Evolutionary conservation across 202 grass and related monocot species (phyloP), one percentile per base, ranked within the genome.

Genomic region (Cymbopogon flexuosus): DNA sequence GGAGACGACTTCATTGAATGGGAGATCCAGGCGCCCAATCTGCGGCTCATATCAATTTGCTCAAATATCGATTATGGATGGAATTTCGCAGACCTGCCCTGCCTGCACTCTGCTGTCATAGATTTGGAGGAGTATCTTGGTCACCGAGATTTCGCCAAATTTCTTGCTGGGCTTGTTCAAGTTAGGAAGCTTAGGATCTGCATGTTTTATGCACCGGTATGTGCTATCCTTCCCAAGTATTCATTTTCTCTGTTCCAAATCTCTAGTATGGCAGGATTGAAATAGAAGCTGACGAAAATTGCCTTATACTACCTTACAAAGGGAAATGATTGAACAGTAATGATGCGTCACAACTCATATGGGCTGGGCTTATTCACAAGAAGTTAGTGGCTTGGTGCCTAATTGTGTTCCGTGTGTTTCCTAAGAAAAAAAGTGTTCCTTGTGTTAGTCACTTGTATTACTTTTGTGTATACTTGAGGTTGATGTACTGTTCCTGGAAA

Each of bases 111-210:
- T 2, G 72, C 51, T 10, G 11, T 69, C 51, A 69, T 84, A 5
- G n/a, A 61, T 68, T 77, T 68, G 49, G 27, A 24, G 27, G n/a
- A 69, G 11, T 70, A 62, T 70, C 5, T 70, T 21, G 39, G 67
- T 62, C 0, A 40, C 9, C 19, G 6, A 34, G 29, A 78, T 63
- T 51, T 78, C 1, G 5, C 40, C 54, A 29, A 71, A 15, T 78
- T 84, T 62, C 40, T 83, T 22, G 34, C 9, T 0, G 65, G 56
- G 30, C 54, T 84, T 29, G 24, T 60, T 69, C 73, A 61, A 47
- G 72, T 77, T 29, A 69, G 37, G 51, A 70, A 84, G 72, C 81
- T 84, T 69, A n/a, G n/a, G n/a, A n/a, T n/a, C 8, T 11, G 68
- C 42, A 11, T 22, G 14, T 42, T 3, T 47, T 30, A 58, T 66